These are phyloP conservation scores for Xylaria bambusicola DNA, from an alignment of 495 filamentous ascomycete species.

Conservation along the genomic window DNA sequence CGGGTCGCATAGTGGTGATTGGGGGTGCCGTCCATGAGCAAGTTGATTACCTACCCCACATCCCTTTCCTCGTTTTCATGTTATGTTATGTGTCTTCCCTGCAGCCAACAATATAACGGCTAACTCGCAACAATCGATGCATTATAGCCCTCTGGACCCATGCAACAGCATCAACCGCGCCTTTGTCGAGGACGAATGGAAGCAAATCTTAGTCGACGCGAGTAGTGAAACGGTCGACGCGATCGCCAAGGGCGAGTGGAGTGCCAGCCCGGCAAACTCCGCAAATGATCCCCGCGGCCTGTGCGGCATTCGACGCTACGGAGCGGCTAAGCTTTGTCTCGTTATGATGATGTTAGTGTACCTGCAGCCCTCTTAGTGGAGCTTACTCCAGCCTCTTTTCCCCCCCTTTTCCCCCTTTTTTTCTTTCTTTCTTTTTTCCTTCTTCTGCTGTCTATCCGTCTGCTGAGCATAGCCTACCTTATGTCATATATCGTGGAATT, in stretches of 20 bases:
- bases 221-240: slow-evolving; percentile 25
- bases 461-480: no score
- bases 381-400: no score
- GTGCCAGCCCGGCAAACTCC: slow-evolving; percentile 21
- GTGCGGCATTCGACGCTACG: slow-evolving; percentile 39
- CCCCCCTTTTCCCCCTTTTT: no score
- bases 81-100: neutral
- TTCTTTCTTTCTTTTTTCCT: no score
- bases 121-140: no score
- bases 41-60: neutral
- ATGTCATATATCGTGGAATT: no score
- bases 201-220: slow-evolving; percentile 25
- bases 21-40: slow-evolving; percentile 41
- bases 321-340: slow-evolving; percentile 35
- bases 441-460: no score
- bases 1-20: slow-evolving; percentile 42
- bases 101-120: no score
- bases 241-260: slow-evolving; percentile 39
- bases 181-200: slow-evolving; percentile 26
- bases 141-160: slow-evolving; percentile 22
- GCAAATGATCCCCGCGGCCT: slow-evolving; percentile 27
- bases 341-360: no score
- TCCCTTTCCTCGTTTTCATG: neutral
- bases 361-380: no score
- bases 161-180: slow-evolving; percentile 19